phyloP scores from a whole-genome alignment of 2,329 filamentous ascomycete species.

The Aspergillus brunneoviolaceus region DNA sequence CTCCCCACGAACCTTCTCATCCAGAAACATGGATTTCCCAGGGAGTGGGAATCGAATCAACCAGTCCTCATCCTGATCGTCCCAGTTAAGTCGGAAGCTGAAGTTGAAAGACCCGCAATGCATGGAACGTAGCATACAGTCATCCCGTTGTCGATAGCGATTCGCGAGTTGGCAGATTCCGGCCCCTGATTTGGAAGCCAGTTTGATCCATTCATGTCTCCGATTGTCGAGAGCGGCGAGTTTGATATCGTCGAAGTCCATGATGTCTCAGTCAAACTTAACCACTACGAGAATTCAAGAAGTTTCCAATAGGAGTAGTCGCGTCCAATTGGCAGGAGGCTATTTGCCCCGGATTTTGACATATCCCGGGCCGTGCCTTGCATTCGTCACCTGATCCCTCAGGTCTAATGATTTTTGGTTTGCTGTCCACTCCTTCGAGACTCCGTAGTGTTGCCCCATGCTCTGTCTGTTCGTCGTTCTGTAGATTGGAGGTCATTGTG shows the following conservation, averaged over 20 bases:
- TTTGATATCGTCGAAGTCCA: slow-evolving; percentile 11
- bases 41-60: slow-evolving; percentile 15
- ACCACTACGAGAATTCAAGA: too few species aligned
- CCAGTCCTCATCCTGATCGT: slow-evolving; percentile 16
- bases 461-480: too few species aligned
- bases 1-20: slow-evolving; percentile 15
- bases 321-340: too few species aligned
- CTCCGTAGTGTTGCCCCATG: too few species aligned
- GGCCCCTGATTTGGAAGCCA: background rate
- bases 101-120: slow-evolving; percentile 16
- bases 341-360: too few species aligned
- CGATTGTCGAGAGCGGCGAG: background rate
- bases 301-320: too few species aligned
- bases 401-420: too few species aligned
- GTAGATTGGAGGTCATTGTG: too few species aligned
- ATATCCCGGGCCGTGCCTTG: too few species aligned
- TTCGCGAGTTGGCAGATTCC: slow-evolving; percentile 12
- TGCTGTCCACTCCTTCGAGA: too few species aligned
- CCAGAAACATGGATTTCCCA: slow-evolving; percentile 13
- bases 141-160: slow-evolving; percentile 12
- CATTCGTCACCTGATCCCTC: too few species aligned
- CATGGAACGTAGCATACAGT: slow-evolving; percentile 11
- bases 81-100: slow-evolving; percentile 13
- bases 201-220: slow-evolving; percentile 8
- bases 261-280: too few species aligned